phyloP scores from a whole-genome alignment of 345 rosid species.

The Eucalyptus pauciflora region DNA sequence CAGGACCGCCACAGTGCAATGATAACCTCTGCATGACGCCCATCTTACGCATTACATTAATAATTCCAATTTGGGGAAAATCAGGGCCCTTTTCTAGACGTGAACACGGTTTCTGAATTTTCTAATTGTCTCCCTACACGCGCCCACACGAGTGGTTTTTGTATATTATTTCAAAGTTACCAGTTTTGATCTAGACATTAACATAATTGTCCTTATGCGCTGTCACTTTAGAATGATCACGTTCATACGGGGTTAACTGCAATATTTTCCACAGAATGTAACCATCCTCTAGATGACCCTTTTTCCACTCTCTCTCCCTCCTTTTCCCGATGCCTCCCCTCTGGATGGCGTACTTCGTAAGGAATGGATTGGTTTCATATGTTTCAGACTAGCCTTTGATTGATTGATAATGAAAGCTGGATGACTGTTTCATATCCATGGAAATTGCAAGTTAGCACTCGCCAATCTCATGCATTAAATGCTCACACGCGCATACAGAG shows the following conservation, averaged over 20 bases:
- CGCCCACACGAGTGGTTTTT: not conserved
- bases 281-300: not conserved
- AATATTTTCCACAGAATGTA: not conserved
- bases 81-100: not conserved
- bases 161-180: not conserved
- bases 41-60: not conserved
- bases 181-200: not conserved
- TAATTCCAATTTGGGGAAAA: not conserved
- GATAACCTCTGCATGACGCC: not conserved
- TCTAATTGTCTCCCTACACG: not conserved
- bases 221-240: not conserved
- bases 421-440: not conserved
- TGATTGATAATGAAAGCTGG: not conserved
- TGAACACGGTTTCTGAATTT: not conserved
- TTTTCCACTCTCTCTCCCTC: not conserved
- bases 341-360: not conserved
- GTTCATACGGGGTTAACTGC: not conserved
- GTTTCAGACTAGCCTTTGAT: not conserved
- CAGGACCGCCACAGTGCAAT: not conserved
- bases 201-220: not conserved
- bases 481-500: not conserved
- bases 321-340: not conserved
- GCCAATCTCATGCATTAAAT: not conserved
- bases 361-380: not conserved
- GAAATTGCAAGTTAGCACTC: not conserved